Evolutionary conservation across 2,329 filamentous ascomycete genomes (phyloP).

Genomic region (Emergomyces pasteurianus): DNA sequence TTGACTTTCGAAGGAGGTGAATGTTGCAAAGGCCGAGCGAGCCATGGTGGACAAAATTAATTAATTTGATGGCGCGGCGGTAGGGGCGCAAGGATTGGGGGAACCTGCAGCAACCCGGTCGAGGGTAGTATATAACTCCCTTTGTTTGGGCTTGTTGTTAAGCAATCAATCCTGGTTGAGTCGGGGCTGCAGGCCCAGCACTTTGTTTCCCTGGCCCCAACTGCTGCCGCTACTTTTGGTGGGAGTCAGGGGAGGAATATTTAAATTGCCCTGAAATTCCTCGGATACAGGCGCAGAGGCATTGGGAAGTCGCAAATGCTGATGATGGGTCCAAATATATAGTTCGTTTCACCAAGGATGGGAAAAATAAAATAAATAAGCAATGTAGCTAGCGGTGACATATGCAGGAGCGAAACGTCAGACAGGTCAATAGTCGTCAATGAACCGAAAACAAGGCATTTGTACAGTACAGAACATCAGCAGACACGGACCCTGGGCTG

Average conservation of each 20-base stretch:
- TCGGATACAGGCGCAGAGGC: neutral
- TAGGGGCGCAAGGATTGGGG: neutral
- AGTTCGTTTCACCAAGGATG: neutral
- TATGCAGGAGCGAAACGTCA: neutral
- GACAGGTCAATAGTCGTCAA: neutral
- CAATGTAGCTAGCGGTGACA: neutral
- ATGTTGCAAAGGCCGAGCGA: neutral
- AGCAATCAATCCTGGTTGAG: neutral
- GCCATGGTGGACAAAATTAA: neutral
- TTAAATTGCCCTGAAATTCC: neutral
- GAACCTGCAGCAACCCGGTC: conserved; percentile 2
- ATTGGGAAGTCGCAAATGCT: neutral
- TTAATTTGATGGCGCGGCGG: neutral
- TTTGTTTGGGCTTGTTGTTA: neutral
- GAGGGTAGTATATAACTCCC: neutral
- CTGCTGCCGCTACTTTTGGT: neutral
- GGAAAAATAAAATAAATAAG: neutral
- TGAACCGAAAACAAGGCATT: neutral
- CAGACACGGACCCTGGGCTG: neutral
- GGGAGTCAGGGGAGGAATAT: neutral
- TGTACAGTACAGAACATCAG: neutral
- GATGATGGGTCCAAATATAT: neutral
- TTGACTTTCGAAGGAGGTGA: neutral
- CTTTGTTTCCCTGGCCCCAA: neutral
- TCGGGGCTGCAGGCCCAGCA: neutral